phyloP scores from a whole-genome alignment of 345 rosid species.

The Brassica nigra region DNA sequence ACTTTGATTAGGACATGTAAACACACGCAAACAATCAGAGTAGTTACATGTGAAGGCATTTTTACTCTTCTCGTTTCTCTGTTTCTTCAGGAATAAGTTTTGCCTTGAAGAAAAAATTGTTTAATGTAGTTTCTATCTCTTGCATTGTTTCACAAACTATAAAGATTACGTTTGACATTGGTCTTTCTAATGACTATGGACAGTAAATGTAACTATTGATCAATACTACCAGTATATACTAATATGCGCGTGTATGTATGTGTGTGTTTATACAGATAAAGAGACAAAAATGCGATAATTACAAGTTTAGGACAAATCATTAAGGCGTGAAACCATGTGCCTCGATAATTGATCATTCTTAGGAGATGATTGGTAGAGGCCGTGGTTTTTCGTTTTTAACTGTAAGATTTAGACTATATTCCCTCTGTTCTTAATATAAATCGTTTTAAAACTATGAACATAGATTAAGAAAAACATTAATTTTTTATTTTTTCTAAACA shows the following conservation, averaged over 20 bases:
- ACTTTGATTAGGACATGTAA: not conserved
- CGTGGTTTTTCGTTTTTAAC: no score
- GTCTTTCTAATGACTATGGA: not conserved
- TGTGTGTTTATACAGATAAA: not conserved
- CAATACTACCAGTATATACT: not conserved
- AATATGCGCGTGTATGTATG: not conserved
- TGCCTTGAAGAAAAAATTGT: not conserved
- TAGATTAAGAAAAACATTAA: no score
- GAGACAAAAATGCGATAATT: slow-evolving; percentile 43
- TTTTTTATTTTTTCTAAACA: no score
- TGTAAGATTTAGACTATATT: no score
- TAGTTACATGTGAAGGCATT: not conserved
- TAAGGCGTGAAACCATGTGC: slow-evolving; percentile 43
- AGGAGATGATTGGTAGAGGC: no score
- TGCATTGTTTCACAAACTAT: not conserved
- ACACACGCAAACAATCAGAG: not conserved
- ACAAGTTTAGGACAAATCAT: slow-evolving; percentile 31
- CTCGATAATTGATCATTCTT: slow-evolving; percentile 41
- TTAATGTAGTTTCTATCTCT: not conserved
- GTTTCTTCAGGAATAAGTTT: slow-evolving; percentile 11
- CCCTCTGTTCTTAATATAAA: no score
- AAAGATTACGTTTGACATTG: slow-evolving; percentile 6
- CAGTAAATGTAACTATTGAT: slow-evolving; percentile 13
- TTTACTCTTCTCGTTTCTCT: not conserved
- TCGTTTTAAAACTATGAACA: no score